Conservation (phyloP, 441 rosid species). For the Dalechampia spathulata region DNA sequence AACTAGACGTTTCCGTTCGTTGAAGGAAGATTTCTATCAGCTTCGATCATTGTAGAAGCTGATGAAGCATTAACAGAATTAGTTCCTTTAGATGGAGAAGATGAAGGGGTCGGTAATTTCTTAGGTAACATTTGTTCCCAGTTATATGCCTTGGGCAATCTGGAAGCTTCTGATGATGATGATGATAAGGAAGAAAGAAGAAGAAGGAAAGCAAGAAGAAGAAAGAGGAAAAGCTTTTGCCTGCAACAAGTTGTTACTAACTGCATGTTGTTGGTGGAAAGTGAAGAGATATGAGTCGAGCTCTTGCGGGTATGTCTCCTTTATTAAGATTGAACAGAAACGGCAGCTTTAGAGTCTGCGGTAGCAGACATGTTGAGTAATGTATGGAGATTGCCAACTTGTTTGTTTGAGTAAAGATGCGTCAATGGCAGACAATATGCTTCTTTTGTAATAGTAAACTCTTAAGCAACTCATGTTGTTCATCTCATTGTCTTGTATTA, state of each 20-base stretch:
- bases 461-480: conserved; percentile 27
- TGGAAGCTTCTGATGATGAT: conserved; percentile 44
- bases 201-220: conserved; percentile 21
- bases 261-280: conserved; percentile 27
- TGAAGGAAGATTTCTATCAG: conserved; percentile 32
- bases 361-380: conserved; percentile 60
- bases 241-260: conserved; percentile 33
- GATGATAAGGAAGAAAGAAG: not conserved
- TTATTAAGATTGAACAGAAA: conserved; percentile 15
- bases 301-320: not conserved
- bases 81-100: conserved; percentile 88
- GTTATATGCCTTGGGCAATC: conserved; percentile 43
- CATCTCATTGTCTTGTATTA: conserved; percentile 13
- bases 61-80: conserved; percentile 42
- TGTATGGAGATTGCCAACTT: conserved; percentile 55
- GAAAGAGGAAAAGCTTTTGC: conserved; percentile 36
- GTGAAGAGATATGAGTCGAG: conserved; percentile 6
- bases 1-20: conserved; percentile 50
- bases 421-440: conserved; percentile 66
- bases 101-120: conserved; percentile 66
- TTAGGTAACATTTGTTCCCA: conserved; percentile 91
- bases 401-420: conserved; percentile 62
- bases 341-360: conserved; percentile 33
- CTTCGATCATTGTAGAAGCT: conserved; percentile 26
- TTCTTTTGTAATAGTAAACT: conserved; percentile 32